These are phyloP conservation scores for Mycena crocata DNA, from an alignment of 768 basidiomycete species.

Conservation along the genomic window DNA sequence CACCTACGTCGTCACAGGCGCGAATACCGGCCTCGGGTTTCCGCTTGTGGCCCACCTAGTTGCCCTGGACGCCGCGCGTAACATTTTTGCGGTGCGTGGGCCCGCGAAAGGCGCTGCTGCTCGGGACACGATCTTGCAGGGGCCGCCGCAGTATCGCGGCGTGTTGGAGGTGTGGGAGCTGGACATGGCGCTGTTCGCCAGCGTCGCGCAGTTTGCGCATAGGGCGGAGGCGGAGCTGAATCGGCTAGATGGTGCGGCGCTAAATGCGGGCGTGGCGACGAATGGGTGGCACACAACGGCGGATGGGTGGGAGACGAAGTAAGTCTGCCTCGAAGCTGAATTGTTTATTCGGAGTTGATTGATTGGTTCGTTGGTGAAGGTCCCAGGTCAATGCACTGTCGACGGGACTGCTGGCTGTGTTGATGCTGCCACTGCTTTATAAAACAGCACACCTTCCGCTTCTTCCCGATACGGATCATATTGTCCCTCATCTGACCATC, in stretches of 20 bases:
- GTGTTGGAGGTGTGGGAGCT: conserved; percentile 59
- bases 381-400: conserved; percentile 17
- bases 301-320: conserved; percentile 18
- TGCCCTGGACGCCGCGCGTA: conserved; percentile 49
- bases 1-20: conserved; percentile 23
- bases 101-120: conserved; percentile 40
- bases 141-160: conserved; percentile 27
- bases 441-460: not conserved
- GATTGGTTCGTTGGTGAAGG: not conserved
- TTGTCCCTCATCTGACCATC: conserved; percentile 18
- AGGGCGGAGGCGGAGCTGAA: not conserved
- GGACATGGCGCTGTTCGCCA: conserved; percentile 37
- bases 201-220: conserved; percentile 8
- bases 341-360: no score
- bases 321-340: no score
- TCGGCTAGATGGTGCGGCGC: conserved; percentile 10
- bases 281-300: not conserved
- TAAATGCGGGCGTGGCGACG: conserved; percentile 6
- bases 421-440: conserved; percentile 8
- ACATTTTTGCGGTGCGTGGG: conserved; percentile 53
- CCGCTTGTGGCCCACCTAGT: conserved; percentile 11
- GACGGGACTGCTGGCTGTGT: conserved; percentile 16
- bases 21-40: conserved; percentile 15
- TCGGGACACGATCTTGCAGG: conserved; percentile 46
- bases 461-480: not conserved